Base-by-base conservation (phyloP, 305 asterid species). In the Lippia alba region DNA sequence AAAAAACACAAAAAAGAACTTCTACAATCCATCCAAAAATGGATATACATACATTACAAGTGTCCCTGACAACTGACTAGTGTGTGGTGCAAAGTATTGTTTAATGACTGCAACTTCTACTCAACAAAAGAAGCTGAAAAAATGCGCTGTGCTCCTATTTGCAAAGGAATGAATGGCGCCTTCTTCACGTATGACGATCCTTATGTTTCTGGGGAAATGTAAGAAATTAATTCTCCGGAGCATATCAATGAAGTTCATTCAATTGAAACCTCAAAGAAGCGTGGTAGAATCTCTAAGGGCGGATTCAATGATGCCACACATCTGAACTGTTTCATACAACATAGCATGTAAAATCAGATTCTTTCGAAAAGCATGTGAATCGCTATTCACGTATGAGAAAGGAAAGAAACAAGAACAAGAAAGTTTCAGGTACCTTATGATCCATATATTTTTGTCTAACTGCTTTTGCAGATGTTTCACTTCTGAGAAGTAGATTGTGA, bases 381-480 rank as follows among this genome's bases (percentile, higher is more conserved):
- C 64, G 36, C 19, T 24, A 54, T 53, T 56, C 30, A 33, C 24
- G 46, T 57, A 33, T 48, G 24, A 56, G 24, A 49, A 41, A 65
- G 10, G 45, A 39, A 39, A 39, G 45, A 39, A 39, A 1, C 30
- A 39, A 39, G 45, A 39, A 39, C 4, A 73, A 48, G 40, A 60
- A 44, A 53, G 40, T 50, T 53, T 9, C n/a, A 45, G 24, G 46
- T 87, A 90, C 94, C 94, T 87, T 84, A 64, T 84, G 86, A 62
- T 84, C 86, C 83, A 72, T 64, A 75, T 87, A 90, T 77, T 87
- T 90, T 71, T 83, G 80, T 57, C 79, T 74, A 64, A 90, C 74
- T 46, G 88, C 88, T 30, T 59, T 66, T 51, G 71, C 66, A 69
- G 74, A 75, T 68, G 61, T 45, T 67, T 76, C 88, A 67, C 67